Conservation (phyloP, 345 rosid genomes). For the Hevea brasiliensis region DNA sequence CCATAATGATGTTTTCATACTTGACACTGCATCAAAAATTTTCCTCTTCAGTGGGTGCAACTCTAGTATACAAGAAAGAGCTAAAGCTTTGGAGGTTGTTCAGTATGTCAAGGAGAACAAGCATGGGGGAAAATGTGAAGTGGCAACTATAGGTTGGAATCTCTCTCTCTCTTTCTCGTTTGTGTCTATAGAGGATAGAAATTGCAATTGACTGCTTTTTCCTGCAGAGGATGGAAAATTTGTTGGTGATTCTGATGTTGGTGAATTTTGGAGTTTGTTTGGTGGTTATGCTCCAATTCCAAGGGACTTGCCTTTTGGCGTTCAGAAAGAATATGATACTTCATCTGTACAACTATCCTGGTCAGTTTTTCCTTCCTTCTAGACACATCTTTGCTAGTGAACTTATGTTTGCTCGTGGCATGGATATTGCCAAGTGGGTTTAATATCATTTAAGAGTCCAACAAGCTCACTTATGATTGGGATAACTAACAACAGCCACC, state of each 20-base stretch:
- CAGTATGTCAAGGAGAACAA: conserved; percentile 66
- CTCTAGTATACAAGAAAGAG: conserved; percentile 81
- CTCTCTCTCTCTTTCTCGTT: neutral
- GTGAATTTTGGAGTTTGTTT: conserved; percentile 92
- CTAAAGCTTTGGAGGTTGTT: conserved; percentile 86
- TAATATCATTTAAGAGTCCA: neutral
- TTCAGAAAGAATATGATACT: conserved; percentile 35
- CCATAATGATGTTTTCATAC: conserved; percentile 72
- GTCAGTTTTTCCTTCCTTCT: conserved; percentile 36
- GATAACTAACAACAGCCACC: neutral
- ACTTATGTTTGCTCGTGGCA: conserved; percentile 9
- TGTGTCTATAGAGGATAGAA: neutral
- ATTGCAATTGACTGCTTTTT: conserved; percentile 23
- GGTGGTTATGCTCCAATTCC: conserved; percentile 89
- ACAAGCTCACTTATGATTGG: neutral
- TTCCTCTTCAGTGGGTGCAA: conserved; percentile 84
- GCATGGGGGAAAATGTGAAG: conserved; percentile 76
- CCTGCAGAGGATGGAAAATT: conserved; percentile 84
- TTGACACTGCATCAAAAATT: conserved; percentile 79
- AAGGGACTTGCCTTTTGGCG: conserved; percentile 44
- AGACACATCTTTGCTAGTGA: neutral
- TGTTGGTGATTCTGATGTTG: conserved; percentile 77
- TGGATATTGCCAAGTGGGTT: neutral
- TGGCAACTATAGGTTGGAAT: conserved; percentile 68
- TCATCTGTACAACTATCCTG: conserved; percentile 52